Evolutionary conservation across 257 asterid genomes (phyloP), one percentile per base, ranked within the genome.

Genomic region (Avicennia marina): DNA sequence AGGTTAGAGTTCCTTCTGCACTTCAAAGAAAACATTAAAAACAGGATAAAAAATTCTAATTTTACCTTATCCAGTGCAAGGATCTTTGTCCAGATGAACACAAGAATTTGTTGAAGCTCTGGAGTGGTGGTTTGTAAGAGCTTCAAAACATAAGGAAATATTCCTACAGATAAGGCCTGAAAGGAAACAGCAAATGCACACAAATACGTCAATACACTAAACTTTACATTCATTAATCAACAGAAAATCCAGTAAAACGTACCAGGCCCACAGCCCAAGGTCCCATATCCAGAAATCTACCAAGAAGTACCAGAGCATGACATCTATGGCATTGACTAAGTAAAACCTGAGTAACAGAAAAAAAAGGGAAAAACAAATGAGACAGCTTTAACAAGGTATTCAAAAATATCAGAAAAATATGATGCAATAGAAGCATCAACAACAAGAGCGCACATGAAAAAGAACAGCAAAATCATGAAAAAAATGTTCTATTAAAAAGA

Each of bases 241-340:
- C 63, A 60, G 63, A 19, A 48, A 34, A 43, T 52, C 41, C 60
- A 63, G 54, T 8, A 70, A 31, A 36, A 68, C 56, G 49, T 84
- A 93, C 99, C 99, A 86, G 86, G 82, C 86, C 91, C 44, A 93
- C 97, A 10, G 99, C 99, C 99, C 99, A 89, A 29, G 85, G 91
- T 34, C 99, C 99, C 99, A 93, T 93, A 71, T 93, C 99, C 62
- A 93, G 81, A 77, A 93, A 93, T 76, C 96, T 89, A 73, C 99
- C 99, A 52, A 93, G 99, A 46, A 89, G 97, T 57, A 93, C 96
- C 87, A 93, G 61, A 69, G 97, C 99, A 56, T 96, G 97, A 72
- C 89, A 93, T 62, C 99, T 78, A 77, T 93, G 99, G 78, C 94
- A 86, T 51, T 89, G 99, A 79, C 99, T 89, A 53, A 93, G 97